A percentile compares a stretch with the other conserved stretches of the same genome.
These are phyloP conservation scores for Macrophomina phaseolina DNA, from an alignment of 2,329 filamentous ascomycete genomes.

Conservation along the genomic window DNA sequence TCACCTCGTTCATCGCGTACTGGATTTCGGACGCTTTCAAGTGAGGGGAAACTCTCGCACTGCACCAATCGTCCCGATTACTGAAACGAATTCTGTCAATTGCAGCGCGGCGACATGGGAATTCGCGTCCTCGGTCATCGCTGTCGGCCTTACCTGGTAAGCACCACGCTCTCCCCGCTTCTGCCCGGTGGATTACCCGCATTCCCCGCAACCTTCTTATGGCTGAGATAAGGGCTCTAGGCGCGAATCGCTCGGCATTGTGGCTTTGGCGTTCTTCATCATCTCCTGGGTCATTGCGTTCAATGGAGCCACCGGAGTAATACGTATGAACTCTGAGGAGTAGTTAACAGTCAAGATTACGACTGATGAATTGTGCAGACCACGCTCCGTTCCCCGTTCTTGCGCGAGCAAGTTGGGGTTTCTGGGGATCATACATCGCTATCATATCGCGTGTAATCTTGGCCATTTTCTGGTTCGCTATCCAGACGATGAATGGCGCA, in stretches of 20 bases:
- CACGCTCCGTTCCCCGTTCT: conserved; percentile 64
- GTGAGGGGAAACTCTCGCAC: conserved; percentile 31
- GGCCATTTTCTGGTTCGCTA: conserved; percentile 68
- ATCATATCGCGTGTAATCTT: conserved; percentile 61
- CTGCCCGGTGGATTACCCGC: background rate
- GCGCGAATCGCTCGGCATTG: conserved; percentile 59
- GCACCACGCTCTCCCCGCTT: background rate
- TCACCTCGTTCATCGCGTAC: conserved; percentile 55
- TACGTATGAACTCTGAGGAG: conserved; percentile 31
- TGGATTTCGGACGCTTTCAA: conserved; percentile 61
- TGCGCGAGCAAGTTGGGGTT: conserved; percentile 62
- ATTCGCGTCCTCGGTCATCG: conserved; percentile 48
- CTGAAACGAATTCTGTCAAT: conserved; percentile 24
- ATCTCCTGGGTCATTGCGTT: conserved; percentile 65
- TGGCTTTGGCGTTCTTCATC: conserved; percentile 58
- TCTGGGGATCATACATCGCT: conserved; percentile 62
- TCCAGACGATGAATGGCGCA: conserved; percentile 69
- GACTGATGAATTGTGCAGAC: conserved; percentile 41
- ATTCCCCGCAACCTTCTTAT: background rate
- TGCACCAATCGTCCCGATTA: background rate
- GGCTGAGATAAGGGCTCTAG: background rate
- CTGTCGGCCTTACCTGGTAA: conserved; percentile 58
- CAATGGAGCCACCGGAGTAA: conserved; percentile 59
- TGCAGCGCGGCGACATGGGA: conserved; percentile 59
- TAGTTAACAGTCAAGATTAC: background rate